Base-by-base conservation (phyloP, 2,329 filamentous ascomycete genomes). In the Fusarium odoratissimum region DNA sequence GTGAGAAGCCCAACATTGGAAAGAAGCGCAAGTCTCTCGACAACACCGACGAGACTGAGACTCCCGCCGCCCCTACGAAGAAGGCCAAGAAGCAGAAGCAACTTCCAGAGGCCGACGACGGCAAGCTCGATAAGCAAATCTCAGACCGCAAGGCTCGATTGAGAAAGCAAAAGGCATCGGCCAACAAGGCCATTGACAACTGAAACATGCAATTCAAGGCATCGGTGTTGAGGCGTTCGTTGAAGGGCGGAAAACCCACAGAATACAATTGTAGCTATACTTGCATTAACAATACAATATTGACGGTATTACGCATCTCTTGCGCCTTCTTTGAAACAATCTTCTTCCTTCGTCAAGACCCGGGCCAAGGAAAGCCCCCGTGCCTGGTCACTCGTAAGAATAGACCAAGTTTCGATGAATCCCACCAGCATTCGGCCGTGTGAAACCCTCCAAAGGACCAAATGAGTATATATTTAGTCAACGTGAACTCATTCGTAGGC, bases 21-120 rank as follows among this genome's bases (percentile, higher is more conserved):
- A 93, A 93, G 88, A 90, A 90, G 85, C 85, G 88, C 74, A 90
- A 90, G 84, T 84, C 86, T 3, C 76, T 86, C 58, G 79, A 78
- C 25, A 79, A 74, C 49, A 70, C 67, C 33, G 86, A 86, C 76
- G 85, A 85, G 79, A 77, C 78, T 37, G 87, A 88, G 79, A 84
- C 86, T 44, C 73, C 78, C 41, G 78, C 77, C 42, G 78, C 74
- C 3, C 74, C 77, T 46, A 84, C 83, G 72, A 86, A 83, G 74
- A 80, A 82, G 75, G 76, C 79, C 51, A 80, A 80, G 75, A 79
- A 78, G 66, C 71, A 76, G 57, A 76, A 78, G 63, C 80, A 81
- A 28, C 75, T 80, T 55, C 79, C 83, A 8, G 84, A 86, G 64
- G 83, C 83, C 74, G 83, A 88, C 76, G 88, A 90, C 59, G 81